A percentile compares a stretch with the other conserved stretches of the same genome.
These are phyloP conservation scores for Aspergillus pseudoglaucus DNA, from an alignment of 2,329 filamentous ascomycete species.

Conservation along the genomic window DNA sequence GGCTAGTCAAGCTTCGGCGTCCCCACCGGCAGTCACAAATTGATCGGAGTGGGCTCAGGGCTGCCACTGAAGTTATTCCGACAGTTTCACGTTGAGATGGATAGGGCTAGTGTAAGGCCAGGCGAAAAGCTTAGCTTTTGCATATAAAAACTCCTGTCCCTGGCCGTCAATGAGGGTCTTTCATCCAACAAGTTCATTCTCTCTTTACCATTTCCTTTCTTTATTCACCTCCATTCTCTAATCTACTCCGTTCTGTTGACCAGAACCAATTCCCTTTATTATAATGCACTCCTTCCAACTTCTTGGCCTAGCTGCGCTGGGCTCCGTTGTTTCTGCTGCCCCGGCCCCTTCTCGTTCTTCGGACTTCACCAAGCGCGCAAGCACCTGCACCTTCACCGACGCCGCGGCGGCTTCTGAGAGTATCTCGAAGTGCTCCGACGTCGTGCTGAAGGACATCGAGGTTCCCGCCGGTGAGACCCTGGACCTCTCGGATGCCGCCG, in stretches of 20 bases:
- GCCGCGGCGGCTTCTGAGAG: conserved; percentile 43
- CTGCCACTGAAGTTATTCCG: no score
- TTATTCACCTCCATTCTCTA: background rate
- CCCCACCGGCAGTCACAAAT: background rate
- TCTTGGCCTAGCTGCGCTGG: conserved; percentile 11
- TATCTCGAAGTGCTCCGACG: conserved; percentile 49
- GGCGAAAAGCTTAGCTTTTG: background rate
- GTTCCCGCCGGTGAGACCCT: conserved; percentile 56
- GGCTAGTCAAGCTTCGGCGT: background rate
- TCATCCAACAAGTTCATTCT: background rate
- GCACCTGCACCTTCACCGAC: conserved; percentile 52
- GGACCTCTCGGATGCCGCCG: conserved; percentile 49
- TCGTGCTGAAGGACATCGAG: conserved; percentile 47
- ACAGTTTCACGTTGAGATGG: background rate
- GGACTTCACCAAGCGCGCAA: conserved; percentile 20
- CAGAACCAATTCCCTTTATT: conserved; percentile 2
- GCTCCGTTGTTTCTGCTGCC: conserved; percentile 16
- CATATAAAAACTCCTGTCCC: background rate
- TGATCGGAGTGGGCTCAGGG: background rate
- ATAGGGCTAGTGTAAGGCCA: background rate
- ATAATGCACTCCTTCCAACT: conserved; percentile 18
- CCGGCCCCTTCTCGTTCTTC: conserved; percentile 17
- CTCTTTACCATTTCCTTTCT: background rate
- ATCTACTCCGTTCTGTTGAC: conserved; percentile 8
- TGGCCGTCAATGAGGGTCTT: background rate